Conservation (phyloP, 139 green algal species). For the Chlamydomonas schloesseri region DNA sequence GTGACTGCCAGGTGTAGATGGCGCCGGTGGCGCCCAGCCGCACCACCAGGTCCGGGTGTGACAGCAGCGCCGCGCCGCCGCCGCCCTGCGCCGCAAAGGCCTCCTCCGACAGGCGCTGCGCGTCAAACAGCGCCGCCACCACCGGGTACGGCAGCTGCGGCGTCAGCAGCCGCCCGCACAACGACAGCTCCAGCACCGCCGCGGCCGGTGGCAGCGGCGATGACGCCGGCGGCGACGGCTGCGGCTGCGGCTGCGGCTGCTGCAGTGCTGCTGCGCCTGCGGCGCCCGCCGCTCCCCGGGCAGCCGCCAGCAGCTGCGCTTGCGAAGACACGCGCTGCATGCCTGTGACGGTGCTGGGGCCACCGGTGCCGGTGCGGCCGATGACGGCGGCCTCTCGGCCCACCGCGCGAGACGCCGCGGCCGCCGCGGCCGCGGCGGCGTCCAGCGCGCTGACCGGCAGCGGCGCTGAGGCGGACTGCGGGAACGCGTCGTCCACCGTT, state of each 20-base stretch:
- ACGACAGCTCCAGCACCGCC: conserved; percentile 72
- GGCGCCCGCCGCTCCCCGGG: too few species aligned
- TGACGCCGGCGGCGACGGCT: not conserved
- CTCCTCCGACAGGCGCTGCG: not conserved
- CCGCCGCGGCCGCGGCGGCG: not conserved
- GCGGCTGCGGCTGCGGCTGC: too few species aligned
- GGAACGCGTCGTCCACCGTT: not conserved
- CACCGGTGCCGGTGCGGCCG: too few species aligned
- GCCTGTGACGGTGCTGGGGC: too few species aligned
- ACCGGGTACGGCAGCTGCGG: conserved; percentile 51
- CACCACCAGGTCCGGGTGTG: conserved; percentile 55
- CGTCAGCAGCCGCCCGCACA: conserved; percentile 68
- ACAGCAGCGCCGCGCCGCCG: conserved; percentile 27
- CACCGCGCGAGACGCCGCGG: not conserved
- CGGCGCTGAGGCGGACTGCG: conserved; percentile 2
- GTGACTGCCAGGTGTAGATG: conserved; percentile 67
- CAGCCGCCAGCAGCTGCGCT: not conserved
- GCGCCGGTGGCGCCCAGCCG: conserved; percentile 48
- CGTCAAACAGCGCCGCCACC: conserved; percentile 64
- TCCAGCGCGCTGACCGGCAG: not conserved
- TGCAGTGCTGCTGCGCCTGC: too few species aligned
- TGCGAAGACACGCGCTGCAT: too few species aligned
- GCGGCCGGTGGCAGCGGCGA: not conserved
- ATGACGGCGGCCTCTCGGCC: not conserved
- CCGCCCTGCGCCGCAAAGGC: not conserved